phyloP scores from a whole-genome alignment of 352 stramenopile species.

The Pythium rishiriense region DNA sequence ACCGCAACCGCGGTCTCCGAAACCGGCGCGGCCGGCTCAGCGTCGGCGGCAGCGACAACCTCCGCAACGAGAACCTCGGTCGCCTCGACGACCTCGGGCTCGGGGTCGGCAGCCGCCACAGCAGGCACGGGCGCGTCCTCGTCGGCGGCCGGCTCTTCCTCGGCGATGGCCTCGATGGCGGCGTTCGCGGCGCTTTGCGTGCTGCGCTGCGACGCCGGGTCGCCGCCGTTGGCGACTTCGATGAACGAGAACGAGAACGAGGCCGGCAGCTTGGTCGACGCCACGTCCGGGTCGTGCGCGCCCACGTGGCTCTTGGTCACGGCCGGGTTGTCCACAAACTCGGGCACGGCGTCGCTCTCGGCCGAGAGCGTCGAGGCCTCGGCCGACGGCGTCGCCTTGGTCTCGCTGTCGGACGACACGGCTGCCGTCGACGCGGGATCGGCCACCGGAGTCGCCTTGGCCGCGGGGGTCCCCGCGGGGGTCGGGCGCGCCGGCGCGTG shows the following conservation, averaged over 20 bases:
- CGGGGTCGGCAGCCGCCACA: too few relatives aligned
- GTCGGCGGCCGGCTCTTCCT: slow-evolving; percentile 6
- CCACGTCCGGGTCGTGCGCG: slow-evolving; percentile 6
- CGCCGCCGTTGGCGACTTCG: slow-evolving; percentile 36
- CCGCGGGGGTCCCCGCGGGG: not conserved
- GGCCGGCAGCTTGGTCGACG: slow-evolving; percentile 28
- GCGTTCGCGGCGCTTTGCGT: slow-evolving; percentile 11
- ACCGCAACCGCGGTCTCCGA: not conserved
- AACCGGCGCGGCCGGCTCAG: not conserved
- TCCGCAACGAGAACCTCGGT: not conserved
- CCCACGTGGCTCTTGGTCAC: slow-evolving; percentile 20
- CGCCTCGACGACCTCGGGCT: not conserved
- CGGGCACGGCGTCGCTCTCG: slow-evolving; percentile 56
- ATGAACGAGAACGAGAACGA: slow-evolving; percentile 79
- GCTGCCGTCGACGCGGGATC: not conserved
- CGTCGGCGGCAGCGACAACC: not conserved
- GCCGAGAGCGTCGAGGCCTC: slow-evolving; percentile 30
- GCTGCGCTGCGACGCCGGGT: slow-evolving; percentile 12
- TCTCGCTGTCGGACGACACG: not conserved
- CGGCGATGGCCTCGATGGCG: slow-evolving; percentile 21
- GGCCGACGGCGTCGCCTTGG: not conserved
- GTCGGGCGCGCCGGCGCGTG: not conserved
- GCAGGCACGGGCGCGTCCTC: not conserved
- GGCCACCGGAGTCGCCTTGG: not conserved
- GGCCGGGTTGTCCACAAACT: slow-evolving; percentile 37